phyloP scores from a whole-genome alignment of 306 rosid species.

The Malus domestica region ASM211411v1 NC_041795.1:2707501-2708000 shows the following conservation, averaged over 20 bases:
- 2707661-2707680: conserved; percentile 22
- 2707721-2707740: conserved; percentile 75
- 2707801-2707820: conserved; percentile 19
- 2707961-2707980: conserved; percentile 7
- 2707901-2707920: neutral
- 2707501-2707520: too few relatives aligned
- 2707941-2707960: neutral
- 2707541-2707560: too few relatives aligned
- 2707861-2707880: conserved; percentile 11
- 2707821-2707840: conserved; percentile 11
- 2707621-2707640: too few relatives aligned
- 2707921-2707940: neutral
- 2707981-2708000: neutral
- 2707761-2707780: conserved; percentile 35
- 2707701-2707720: conserved; percentile 56
- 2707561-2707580: too few relatives aligned
- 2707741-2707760: conserved; percentile 47
- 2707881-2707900: neutral
- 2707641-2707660: too few relatives aligned
- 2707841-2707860: neutral
- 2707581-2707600: too few relatives aligned
- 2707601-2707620: too few relatives aligned
- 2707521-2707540: too few relatives aligned
- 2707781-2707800: conserved; percentile 27
- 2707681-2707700: conserved; percentile 63